Percentiles rank a stretch among this genome's conserved stretches.
phyloP scores from a whole-genome alignment of 2,329 filamentous ascomycete genomes.

The Neurospora sp. region DNA sequence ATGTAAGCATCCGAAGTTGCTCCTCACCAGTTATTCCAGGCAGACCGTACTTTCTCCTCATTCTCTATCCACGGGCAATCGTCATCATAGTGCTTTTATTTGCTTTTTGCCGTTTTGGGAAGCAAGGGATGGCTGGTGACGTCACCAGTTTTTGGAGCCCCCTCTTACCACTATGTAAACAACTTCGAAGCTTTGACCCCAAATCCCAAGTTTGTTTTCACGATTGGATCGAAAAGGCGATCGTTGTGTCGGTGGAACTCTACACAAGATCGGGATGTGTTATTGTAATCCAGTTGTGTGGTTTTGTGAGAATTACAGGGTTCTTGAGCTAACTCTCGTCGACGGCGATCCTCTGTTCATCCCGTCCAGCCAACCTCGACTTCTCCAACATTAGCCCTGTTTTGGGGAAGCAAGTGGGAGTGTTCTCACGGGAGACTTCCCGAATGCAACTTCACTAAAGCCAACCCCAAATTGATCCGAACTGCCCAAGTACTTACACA shows the following conservation, averaged over 20 bases:
- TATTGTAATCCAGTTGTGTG: not conserved
- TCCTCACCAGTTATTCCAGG: not conserved
- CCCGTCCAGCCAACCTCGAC: not conserved
- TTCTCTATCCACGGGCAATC: not conserved
- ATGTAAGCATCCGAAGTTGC: not conserved
- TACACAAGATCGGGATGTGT: not conserved
- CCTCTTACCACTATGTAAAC: not conserved
- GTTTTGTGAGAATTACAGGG: not conserved
- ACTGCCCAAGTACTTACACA: not conserved
- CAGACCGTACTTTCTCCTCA: not conserved
- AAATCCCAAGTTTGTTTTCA: not conserved
- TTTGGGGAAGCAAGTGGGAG: not conserved
- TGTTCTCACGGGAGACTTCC: not conserved
- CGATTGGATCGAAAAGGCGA: not conserved
- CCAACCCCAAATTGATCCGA: not conserved
- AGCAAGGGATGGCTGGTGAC: not conserved
- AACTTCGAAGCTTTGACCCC: not conserved
- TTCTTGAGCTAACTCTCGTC: not conserved
- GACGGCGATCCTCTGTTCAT: not conserved
- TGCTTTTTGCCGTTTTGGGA: constrained; percentile 1
- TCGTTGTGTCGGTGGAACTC: not conserved
- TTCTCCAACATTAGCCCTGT: not conserved
- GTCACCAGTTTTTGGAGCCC: not conserved
- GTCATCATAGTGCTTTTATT: not conserved
- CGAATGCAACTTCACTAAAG: not conserved